Evolutionary conservation across 108 stramenopile genomes (phyloP).

Genomic region (Aurantiochytrium sp.): DNA sequence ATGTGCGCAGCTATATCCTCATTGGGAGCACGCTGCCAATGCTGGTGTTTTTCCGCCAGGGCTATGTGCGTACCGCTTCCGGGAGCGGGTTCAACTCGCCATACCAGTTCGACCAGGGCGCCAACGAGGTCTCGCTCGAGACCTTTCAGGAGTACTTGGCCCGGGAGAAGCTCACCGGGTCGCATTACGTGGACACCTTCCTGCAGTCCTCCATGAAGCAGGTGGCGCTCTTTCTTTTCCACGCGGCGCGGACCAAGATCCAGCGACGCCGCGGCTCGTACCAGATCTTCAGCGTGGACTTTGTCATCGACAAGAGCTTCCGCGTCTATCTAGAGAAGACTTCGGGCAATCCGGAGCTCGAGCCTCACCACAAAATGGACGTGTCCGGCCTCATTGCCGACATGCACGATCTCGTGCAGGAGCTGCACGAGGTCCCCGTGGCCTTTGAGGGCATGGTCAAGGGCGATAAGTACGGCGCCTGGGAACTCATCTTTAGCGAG

Average conservation of each 20-base stretch:
- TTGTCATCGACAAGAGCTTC: conserved; percentile 21
- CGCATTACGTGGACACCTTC: conserved; percentile 29
- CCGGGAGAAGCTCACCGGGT: not conserved
- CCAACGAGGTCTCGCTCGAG: not conserved
- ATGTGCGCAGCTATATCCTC: conserved; percentile 9
- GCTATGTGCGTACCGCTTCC: not conserved
- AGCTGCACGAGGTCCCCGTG: conserved; percentile 32
- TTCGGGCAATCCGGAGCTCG: conserved; percentile 4
- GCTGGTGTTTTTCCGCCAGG: conserved; percentile 24
- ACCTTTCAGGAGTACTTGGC: not conserved
- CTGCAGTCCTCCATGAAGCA: not conserved
- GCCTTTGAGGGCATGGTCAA: conserved; percentile 29
- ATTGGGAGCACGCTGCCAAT: conserved; percentile 22
- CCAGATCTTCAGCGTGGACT: conserved; percentile 18
- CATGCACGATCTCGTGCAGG: conserved; percentile 20
- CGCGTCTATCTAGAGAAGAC: conserved; percentile 19
- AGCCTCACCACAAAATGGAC: not conserved
- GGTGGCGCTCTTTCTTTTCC: not conserved
- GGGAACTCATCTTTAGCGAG: conserved; percentile 17
- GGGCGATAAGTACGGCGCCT: conserved; percentile 18
- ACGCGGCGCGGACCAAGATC: conserved; percentile 13
- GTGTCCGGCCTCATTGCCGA: not conserved
- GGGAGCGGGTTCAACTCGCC: not conserved
- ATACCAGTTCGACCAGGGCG: conserved; percentile 11
- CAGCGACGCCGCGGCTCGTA: not conserved